Base-by-base conservation (phyloP, 1,284 basidiomycete genomes). In the Naganishia albida region DNA sequence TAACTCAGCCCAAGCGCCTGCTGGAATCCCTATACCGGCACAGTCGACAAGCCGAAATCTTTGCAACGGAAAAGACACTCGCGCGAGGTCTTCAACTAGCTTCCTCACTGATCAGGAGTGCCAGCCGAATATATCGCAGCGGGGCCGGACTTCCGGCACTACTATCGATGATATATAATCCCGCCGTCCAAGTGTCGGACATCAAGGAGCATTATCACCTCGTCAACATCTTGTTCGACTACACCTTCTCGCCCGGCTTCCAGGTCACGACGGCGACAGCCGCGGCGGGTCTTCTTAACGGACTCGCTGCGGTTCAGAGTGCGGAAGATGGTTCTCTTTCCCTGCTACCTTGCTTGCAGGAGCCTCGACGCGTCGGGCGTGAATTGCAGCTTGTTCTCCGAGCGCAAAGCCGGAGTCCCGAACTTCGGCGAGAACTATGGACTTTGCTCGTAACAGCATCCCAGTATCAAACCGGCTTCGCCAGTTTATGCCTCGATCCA, bases 401-500 rank as follows among this genome's bases (percentile, higher is more conserved):
- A 26, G 39, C 51, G 34, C 26, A 34, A 23, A 42, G 30, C 7
- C 55, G 56, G 10, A 13, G 49, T 30, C 1, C 50, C 20, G 64
- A 51, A 44, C 56, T 65, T 23, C 40, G 44, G 10, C 54, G 50
- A 8, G 49, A 20, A 38, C 40, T 59, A 4, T 65, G 64, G 64
- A n/a, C 55, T 20, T 39, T 65, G 18, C 64, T 65, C 13, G 50
- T 52, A 7, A 57, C 51, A n/a, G 54, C 64, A 25, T 56, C 64
- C 3, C 39, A 50, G 20, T 39, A 46, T 91, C 78, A 89, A 88
- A 77, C 83, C 89, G 26, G 87, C 85, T 40, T 87, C 81, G 7
- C 91, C 88, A 12, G 72, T 64, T 62, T 84, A 82, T 70, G 83
- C 88, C 49, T 89, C 88, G 88, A 88, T 40, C 57, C 57, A 16